phyloP scores from a whole-genome alignment of 192 early-diverging fungal genomes.

The Fimicolochytrium jonesii region DNA sequence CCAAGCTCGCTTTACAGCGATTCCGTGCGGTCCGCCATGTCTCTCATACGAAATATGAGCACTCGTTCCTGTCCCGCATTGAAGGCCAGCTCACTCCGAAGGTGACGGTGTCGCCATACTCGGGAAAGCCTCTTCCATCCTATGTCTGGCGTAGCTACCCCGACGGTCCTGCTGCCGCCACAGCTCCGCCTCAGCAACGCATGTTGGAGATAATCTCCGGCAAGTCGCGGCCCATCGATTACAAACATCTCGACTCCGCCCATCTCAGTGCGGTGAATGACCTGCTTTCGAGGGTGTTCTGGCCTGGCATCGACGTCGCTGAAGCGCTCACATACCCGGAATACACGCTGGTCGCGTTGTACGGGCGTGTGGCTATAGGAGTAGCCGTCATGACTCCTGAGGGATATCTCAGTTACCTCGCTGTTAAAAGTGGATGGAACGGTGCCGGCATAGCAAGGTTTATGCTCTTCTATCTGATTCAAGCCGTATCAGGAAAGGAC shows the following conservation, averaged over 20 bases:
- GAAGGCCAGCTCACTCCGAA: slow-evolving; percentile 52
- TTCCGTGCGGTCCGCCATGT: slow-evolving; percentile 34
- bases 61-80: slow-evolving; percentile 74
- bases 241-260: slow-evolving; percentile 65
- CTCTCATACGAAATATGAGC: slow-evolving; percentile 54
- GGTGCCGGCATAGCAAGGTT: slow-evolving; percentile 78
- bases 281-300: slow-evolving; percentile 71
- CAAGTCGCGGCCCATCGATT: slow-evolving; percentile 60
- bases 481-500: slow-evolving; percentile 66
- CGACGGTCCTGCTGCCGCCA: neutral
- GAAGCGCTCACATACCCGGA: slow-evolving; percentile 80
- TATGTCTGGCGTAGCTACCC: slow-evolving; percentile 73
- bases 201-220: slow-evolving; percentile 42
- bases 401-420: slow-evolving; percentile 85
- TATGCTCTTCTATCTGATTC: slow-evolving; percentile 82
- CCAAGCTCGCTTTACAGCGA: slow-evolving; percentile 1
- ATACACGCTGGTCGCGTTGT: slow-evolving; percentile 78
- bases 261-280: slow-evolving; percentile 73
- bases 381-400: slow-evolving; percentile 92
- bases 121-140: slow-evolving; percentile 70
- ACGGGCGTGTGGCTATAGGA: slow-evolving; percentile 74
- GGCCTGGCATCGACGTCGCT: slow-evolving; percentile 85
- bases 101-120: slow-evolving; percentile 59
- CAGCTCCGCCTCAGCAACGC: slow-evolving; percentile 39
- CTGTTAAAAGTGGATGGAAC: slow-evolving; percentile 81